Base-by-base conservation (phyloP, 2,329 filamentous ascomycete species). In the Knoxdaviesia proteae region DNA sequence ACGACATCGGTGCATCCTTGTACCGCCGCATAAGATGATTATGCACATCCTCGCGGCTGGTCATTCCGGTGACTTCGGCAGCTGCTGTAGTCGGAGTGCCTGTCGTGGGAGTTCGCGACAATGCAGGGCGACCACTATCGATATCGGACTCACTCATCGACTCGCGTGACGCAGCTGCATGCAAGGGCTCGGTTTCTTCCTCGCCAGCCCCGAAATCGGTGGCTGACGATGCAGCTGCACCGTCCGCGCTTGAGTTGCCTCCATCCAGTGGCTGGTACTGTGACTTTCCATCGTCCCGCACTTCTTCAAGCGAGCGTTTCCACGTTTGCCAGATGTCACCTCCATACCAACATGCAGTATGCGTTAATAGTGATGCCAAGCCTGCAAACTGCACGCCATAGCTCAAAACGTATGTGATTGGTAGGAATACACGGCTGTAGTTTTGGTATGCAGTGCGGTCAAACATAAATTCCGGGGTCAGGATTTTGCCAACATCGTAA, bases 321-420 rank as follows among this genome's bases (percentile, higher is more conserved):
- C 81, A 84, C 49, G 87, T 82, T 36, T 65, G 72, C 74, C 73
- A 78, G 20, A 92, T 88, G 53, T 90, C 84, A 49, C 70, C 73
- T 9, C 84, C 84, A 52, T 92, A 83, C 82, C 84, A 90, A 53
- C 84, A 82, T 29, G 71, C 64, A 0, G 84, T 92, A 54, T 92
- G 84, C 1, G 82, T 84, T 11, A 93, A 61, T 8, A 92, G 64
- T 1, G 83, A 80, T 30, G 83, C 78, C 20, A 93, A 64, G 1
- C 80, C 81, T 8, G 84, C 84, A 55, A 93, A 92, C 52, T 90
- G 84, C 30, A 92, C 70, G 3, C 79, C 84, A 50, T 92, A 93
- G 53, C 82, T 87, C 36, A 92, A 66, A 20, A 87, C 81, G 53
- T 90, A 93, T 0, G 84, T 90, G 46, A 90, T 84, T 1, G 84